A percentile compares a stretch with the other conserved stretches of the same genome.
These are phyloP conservation scores for Beauveria bassiana DNA, from an alignment of 2,329 filamentous ascomycete genomes.

Conservation along the genomic window DNA sequence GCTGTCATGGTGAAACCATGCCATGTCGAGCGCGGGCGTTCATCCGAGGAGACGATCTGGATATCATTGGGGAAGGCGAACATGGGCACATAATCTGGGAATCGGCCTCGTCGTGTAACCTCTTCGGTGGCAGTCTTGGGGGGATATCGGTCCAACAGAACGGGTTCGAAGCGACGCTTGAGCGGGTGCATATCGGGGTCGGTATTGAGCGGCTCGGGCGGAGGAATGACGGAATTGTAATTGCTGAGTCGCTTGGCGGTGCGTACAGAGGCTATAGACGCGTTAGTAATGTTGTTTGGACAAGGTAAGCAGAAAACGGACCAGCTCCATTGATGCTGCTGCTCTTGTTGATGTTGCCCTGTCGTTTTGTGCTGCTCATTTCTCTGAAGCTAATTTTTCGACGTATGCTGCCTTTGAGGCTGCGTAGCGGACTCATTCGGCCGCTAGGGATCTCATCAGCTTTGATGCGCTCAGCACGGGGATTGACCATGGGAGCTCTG, in stretches of 20 bases:
- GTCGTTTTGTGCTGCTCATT: conserved; percentile 90
- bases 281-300: conserved; percentile 21
- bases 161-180: conserved; percentile 88
- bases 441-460: conserved; percentile 57
- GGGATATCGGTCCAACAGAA: conserved; percentile 91
- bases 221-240: conserved; percentile 96
- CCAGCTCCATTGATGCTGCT: conserved; percentile 45
- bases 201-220: conserved; percentile 80
- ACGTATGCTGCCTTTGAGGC: conserved; percentile 75
- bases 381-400: conserved; percentile 88
- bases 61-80: conserved; percentile 99
- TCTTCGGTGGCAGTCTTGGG: conserved; percentile 77
- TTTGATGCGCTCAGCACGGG: conserved; percentile 74
- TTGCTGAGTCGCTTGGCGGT: conserved; percentile 88
- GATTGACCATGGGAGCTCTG: conserved; percentile 65
- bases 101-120: conserved; percentile 68
- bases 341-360: conserved; percentile 67
- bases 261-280: conserved; percentile 49
- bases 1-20: conserved; percentile 98
- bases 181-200: conserved; percentile 94
- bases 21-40: conserved; percentile 92
- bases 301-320: conserved; percentile 15
- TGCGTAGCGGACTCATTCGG: conserved; percentile 48
- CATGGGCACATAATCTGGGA: conserved; percentile 98
- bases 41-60: conserved; percentile 90